A percentile compares a stretch with the other conserved stretches of the same genome.
Conservation (phyloP, 495 filamentous ascomycete genomes). For the Amniculicola lignicola region DNA sequence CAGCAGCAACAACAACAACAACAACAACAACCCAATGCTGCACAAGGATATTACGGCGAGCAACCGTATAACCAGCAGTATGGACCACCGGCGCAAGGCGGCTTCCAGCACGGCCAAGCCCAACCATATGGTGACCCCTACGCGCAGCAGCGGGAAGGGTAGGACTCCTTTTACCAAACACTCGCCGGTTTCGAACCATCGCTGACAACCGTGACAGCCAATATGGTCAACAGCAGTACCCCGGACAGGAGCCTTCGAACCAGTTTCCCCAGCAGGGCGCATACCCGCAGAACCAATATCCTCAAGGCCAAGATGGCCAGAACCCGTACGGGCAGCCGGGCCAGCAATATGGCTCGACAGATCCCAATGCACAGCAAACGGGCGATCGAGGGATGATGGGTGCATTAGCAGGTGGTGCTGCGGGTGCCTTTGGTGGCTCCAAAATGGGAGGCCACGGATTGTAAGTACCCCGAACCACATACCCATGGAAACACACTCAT, state of each 20-base stretch:
- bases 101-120: conserved; percentile 47
- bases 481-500: no score
- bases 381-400: conserved; percentile 43
- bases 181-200: conserved; percentile 27
- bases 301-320: conserved; percentile 33
- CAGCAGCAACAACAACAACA: conserved; percentile 42
- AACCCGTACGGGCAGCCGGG: conserved; percentile 31
- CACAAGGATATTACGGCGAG: conserved; percentile 32
- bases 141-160: conserved; percentile 34
- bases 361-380: conserved; percentile 33
- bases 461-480: no score
- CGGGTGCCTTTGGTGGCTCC: conserved; percentile 40
- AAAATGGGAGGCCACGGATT: conserved; percentile 40
- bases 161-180: conserved; percentile 1
- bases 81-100: conserved; percentile 49
- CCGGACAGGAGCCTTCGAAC: conserved; percentile 23
- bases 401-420: conserved; percentile 37
- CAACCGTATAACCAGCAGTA: conserved; percentile 39
- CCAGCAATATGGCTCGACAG: conserved; percentile 33
- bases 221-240: conserved; percentile 29
- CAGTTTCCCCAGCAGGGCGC: conserved; percentile 26
- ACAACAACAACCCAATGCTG: conserved; percentile 7
- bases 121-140: conserved; percentile 31
- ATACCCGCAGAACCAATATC: conserved; percentile 24
- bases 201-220: conserved; percentile 15